phyloP scores from a whole-genome alignment of 768 basidiomycete species.

The Boletellus ananiceps region DNA sequence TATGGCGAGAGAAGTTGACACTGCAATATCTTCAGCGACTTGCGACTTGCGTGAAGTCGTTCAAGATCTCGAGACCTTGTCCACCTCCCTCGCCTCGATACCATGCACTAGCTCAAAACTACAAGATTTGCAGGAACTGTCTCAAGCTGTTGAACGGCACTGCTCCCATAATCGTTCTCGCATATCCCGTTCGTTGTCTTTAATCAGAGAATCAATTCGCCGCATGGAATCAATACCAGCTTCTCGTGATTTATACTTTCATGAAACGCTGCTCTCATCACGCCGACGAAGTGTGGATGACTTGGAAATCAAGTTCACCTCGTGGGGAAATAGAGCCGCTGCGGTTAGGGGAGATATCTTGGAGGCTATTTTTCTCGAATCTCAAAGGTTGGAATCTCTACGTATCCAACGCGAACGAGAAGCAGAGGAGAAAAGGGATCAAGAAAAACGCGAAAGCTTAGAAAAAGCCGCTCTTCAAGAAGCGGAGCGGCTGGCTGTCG shows the following conservation, averaged over 20 bases:
- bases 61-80: slow-evolving; percentile 39
- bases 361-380: slow-evolving; percentile 37
- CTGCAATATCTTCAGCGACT: slow-evolving; percentile 34
- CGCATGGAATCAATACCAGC: slow-evolving; percentile 50
- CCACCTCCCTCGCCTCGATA: slow-evolving; percentile 31
- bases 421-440: slow-evolving; percentile 19
- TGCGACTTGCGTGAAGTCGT: slow-evolving; percentile 37
- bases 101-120: slow-evolving; percentile 27
- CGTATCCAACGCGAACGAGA: slow-evolving; percentile 30
- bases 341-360: slow-evolving; percentile 35
- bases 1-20: slow-evolving; percentile 52
- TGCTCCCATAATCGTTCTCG: slow-evolving; percentile 32
- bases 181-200: slow-evolving; percentile 46
- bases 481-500: slow-evolving; percentile 28
- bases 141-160: slow-evolving; percentile 34
- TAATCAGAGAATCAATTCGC: slow-evolving; percentile 50
- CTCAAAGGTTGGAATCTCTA: slow-evolving; percentile 38
- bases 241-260: slow-evolving; percentile 40
- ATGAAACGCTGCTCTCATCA: slow-evolving; percentile 44
- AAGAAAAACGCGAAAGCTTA: slow-evolving; percentile 21
- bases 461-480: slow-evolving; percentile 34
- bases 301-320: slow-evolving; percentile 42
- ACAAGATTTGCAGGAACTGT: slow-evolving; percentile 35
- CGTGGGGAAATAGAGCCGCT: slow-evolving; percentile 42
- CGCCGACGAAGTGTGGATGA: slow-evolving; percentile 50